Evolutionary conservation across 1,139 yeast genomes (phyloP), one percentile per base, ranked within the genome.

Genomic region (Lizanozyma gosingica): DNA sequence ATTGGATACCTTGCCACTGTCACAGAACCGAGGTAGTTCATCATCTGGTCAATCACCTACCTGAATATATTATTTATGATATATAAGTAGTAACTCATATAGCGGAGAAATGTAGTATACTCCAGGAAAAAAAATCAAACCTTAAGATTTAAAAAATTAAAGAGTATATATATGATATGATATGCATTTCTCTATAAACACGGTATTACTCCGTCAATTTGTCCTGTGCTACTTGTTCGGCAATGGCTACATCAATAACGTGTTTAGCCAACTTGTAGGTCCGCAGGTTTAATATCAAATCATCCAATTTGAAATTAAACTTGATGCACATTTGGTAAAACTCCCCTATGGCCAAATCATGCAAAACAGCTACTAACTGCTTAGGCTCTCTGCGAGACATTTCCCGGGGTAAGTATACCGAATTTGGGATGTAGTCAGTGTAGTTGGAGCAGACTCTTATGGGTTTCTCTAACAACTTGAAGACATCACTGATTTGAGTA

Each of bases 261-360:
- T 85, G 76, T 52, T 80, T 80, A 18, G 87, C 86, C 48, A 82
- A 64, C 47, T 76, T 76, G 49, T 77, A 78, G 11, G 82, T 83
- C 42, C 77, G 75, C 4, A 81, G 76, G 42, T 76, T 71, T 39
- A 83, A 62, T 33, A 76, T 70, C 47, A 82, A 71, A 50, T 81
- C 88, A 53, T 79, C 79, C 47, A 83, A 60, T 41, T 77, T 68
- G 40, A 68, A 72, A 53, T 80, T 80, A 54, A 79, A 82, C 47
- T 73, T 73, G 38, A 81, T 60, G 38, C 84, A 81, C 37, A 82
- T 67, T 45, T 77, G 78, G 53, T 76, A 75, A 53, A 81, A 82
- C 41, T 80, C 80, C 46, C 69, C 71, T 59, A 81, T 69, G 2
- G 84, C 65, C 47, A 81, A 61, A 47, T 80, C 85, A 53, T 81